Percentiles rank a stretch among this genome's conserved stretches.
These are phyloP conservation scores for Chaetoceros muelleri DNA, from an alignment of 108 stramenopile species.

Conservation along the genomic window DNA sequence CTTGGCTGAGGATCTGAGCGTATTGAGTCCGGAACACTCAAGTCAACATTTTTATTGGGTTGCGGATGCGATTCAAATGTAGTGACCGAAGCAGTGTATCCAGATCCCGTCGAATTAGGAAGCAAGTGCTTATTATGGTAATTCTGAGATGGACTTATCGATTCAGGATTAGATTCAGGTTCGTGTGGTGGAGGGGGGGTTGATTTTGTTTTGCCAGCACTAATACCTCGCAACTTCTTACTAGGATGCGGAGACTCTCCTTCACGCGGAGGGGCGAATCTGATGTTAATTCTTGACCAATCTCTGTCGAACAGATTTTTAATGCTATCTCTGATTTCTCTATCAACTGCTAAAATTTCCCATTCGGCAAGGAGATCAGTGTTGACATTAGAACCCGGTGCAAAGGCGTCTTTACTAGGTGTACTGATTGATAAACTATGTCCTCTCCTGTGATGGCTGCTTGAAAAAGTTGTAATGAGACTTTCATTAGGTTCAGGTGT, in stretches of 20 bases:
- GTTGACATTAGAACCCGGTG: slow-evolving; percentile 14
- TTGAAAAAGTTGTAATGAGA: slow-evolving; percentile 9
- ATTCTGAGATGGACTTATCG: background rate
- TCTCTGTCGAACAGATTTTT: slow-evolving; percentile 52
- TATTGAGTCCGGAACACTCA: background rate
- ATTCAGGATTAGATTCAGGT: background rate
- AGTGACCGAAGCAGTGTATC: slow-evolving; percentile 6
- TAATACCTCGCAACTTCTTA: slow-evolving; percentile 16
- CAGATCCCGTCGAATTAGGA: background rate
- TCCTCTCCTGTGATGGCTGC: slow-evolving; percentile 1
- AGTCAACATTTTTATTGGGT: background rate
- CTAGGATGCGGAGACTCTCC: slow-evolving; percentile 11
- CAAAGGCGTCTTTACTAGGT: slow-evolving; percentile 16
- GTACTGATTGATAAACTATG: slow-evolving; percentile 5
- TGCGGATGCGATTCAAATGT: background rate
- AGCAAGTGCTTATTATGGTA: background rate
- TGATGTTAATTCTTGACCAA: slow-evolving; percentile 47
- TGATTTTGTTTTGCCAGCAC: slow-evolving; percentile 18
- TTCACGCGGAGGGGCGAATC: slow-evolving; percentile 15
- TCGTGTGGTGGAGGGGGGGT: slow-evolving; percentile 9
- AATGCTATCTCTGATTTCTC: slow-evolving; percentile 55
- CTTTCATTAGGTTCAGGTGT: slow-evolving; percentile 19
- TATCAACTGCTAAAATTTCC: slow-evolving; percentile 68
- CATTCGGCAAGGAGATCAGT: slow-evolving; percentile 64
- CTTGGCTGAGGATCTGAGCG: background rate